phyloP scores from a whole-genome alignment of 2,329 filamentous ascomycete genomes.

The Ceratocystis destructans region DNA sequence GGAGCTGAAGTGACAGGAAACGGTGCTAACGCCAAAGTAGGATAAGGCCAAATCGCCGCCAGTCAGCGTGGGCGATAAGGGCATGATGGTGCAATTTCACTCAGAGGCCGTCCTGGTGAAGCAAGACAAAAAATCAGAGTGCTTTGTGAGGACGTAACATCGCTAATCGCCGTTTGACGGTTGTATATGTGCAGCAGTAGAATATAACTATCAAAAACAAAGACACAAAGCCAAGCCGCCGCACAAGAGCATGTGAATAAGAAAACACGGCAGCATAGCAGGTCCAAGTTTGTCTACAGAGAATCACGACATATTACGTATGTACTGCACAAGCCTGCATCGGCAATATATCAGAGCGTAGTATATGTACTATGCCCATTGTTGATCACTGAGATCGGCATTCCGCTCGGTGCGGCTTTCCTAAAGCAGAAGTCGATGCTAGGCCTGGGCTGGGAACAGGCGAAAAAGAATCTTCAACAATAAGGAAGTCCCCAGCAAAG shows the following conservation, averaged over 20 bases:
- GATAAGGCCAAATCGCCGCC: background rate
- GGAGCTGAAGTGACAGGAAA: background rate
- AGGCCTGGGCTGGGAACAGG: background rate
- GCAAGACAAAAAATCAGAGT: background rate
- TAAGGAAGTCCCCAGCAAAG: background rate
- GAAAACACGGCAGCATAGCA: no score
- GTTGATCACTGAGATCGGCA: slow-evolving; percentile 10
- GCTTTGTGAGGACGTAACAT: background rate
- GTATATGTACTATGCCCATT: background rate
- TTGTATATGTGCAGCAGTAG: no score
- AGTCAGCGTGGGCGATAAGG: background rate
- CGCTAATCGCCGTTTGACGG: background rate
- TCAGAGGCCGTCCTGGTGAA: background rate
- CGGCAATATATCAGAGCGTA: background rate
- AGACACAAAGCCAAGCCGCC: no score
- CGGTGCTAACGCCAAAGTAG: background rate
- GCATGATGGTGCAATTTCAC: background rate
- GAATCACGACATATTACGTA: no score
- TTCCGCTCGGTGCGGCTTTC: slow-evolving; percentile 11
- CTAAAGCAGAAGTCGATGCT: slow-evolving; percentile 1
- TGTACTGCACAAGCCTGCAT: no score
- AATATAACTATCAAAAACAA: no score
- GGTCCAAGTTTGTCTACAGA: no score
- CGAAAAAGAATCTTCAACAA: slow-evolving; percentile 4
- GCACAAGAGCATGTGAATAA: no score